Conservation (phyloP, 2,329 filamentous ascomycete species). For the Tricladium varicosporioides region DNA sequence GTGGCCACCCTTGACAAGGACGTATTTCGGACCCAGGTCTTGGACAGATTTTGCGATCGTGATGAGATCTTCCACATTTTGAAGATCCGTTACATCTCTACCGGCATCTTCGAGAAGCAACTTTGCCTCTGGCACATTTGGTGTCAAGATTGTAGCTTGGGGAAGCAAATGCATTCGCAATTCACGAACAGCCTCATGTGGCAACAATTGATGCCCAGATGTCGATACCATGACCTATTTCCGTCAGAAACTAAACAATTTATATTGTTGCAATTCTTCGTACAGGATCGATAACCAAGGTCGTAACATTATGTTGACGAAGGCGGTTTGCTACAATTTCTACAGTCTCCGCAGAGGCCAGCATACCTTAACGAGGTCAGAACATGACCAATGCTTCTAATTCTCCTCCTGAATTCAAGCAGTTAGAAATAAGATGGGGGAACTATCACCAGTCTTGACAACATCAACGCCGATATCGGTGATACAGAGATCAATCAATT, state of each 20-base stretch:
- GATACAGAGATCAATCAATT: slow-evolving; percentile 82
- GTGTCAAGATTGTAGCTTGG: slow-evolving; percentile 67
- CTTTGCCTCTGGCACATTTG: slow-evolving; percentile 73
- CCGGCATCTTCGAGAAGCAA: slow-evolving; percentile 59
- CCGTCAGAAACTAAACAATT: slow-evolving; percentile 11
- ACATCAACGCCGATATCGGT: slow-evolving; percentile 86
- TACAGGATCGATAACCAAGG: slow-evolving; percentile 74
- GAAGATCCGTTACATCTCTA: slow-evolving; percentile 42
- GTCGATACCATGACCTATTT: slow-evolving; percentile 86
- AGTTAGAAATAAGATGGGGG: background rate
- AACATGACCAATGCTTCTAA: background rate
- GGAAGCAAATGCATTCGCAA: slow-evolving; percentile 62
- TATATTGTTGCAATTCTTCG: background rate
- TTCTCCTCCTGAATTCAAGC: background rate
- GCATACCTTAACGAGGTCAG: slow-evolving; percentile 62
- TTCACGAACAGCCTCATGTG: slow-evolving; percentile 59
- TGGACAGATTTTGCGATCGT: slow-evolving; percentile 64
- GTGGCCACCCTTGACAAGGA: slow-evolving; percentile 90
- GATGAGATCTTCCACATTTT: slow-evolving; percentile 64
- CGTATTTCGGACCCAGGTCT: slow-evolving; percentile 70
- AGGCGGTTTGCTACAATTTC: slow-evolving; percentile 65
- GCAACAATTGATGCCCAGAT: slow-evolving; percentile 69
- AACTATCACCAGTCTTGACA: slow-evolving; percentile 75
- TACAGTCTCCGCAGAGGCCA: slow-evolving; percentile 71
- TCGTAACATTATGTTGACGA: slow-evolving; percentile 52